phyloP scores from a whole-genome alignment of 2,329 filamentous ascomycete genomes.

The Botrytis cinerea region DNA sequence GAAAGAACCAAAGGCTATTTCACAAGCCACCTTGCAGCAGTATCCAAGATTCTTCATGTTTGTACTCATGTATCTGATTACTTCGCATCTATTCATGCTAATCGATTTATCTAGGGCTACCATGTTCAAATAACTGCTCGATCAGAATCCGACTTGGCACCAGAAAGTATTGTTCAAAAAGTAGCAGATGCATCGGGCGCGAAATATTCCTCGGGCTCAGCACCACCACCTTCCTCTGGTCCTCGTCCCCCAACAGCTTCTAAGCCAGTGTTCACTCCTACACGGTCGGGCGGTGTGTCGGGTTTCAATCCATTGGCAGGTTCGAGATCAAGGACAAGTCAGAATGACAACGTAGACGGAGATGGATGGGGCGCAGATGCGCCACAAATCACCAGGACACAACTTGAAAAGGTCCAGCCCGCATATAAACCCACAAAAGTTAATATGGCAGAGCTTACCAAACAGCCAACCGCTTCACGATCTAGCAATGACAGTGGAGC shows the following conservation, averaged over 20 bases:
- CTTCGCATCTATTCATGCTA: constrained; percentile 14
- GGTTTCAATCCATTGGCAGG: constrained; percentile 68
- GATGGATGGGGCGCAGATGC: constrained; percentile 97
- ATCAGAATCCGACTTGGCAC: constrained; percentile 83
- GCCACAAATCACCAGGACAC: constrained; percentile 80
- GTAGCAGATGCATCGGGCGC: constrained; percentile 91
- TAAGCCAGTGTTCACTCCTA: constrained; percentile 91
- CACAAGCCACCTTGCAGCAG: constrained; percentile 86
- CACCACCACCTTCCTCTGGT: constrained; percentile 51
- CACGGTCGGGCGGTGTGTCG: constrained; percentile 49
- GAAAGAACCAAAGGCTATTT: constrained; percentile 99
- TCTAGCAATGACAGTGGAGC: constrained; percentile 51
- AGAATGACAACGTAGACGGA: constrained; percentile 62
- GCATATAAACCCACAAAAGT: constrained; percentile 96
- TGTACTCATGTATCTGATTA: constrained; percentile 31
- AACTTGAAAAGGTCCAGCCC: constrained; percentile 87
- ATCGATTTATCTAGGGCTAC: constrained; percentile 62
- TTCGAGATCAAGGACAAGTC: constrained; percentile 59
- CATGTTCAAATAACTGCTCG: constrained; percentile 97
- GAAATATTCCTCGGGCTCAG: constrained; percentile 79
- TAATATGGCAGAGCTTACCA: constrained; percentile 82
- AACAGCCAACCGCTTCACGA: constrained; percentile 63
- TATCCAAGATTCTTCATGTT: constrained; percentile 87
- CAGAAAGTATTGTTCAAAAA: constrained; percentile 87
- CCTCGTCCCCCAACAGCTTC: constrained; percentile 68